phyloP scores from a whole-genome alignment of 208 protist species.

The Leishmania arabica region DNA sequence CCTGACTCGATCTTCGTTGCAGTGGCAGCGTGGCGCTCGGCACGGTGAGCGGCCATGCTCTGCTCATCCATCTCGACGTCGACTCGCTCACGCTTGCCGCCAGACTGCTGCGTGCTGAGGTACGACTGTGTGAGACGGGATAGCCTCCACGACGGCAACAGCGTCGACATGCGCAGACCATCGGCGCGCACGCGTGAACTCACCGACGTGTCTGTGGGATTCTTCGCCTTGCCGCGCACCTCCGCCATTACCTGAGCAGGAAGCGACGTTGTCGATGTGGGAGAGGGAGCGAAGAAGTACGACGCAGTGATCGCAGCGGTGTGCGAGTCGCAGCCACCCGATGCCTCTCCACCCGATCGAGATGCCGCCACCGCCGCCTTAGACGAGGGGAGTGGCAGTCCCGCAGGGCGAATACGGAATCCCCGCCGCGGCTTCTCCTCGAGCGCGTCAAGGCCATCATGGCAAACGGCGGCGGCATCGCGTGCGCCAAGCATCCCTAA shows the following conservation, averaged over 20 bases:
- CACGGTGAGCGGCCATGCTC: neutral
- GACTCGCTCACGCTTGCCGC: slow-evolving; percentile 2
- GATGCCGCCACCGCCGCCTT: neutral
- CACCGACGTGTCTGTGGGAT: neutral
- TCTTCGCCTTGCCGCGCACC: neutral
- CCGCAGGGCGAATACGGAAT: slow-evolving; percentile 13
- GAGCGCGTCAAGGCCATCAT: slow-evolving; percentile 16
- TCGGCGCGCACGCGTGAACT: neutral
- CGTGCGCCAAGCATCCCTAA: neutral
- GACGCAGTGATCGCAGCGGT: neutral
- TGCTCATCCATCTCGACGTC: neutral
- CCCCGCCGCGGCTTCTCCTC: neutral
- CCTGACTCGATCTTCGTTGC: neutral
- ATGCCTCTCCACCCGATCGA: neutral
- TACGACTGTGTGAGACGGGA: slow-evolving; percentile 5
- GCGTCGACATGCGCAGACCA: neutral
- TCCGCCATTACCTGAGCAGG: neutral
- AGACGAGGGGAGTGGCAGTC: neutral
- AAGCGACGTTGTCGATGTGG: neutral
- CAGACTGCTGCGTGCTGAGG: neutral
- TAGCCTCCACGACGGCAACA: slow-evolving; percentile 9
- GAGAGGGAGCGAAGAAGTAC: slow-evolving; percentile 6
- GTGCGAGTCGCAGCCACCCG: neutral
- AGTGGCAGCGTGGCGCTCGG: neutral
- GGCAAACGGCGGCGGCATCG: neutral